phyloP scores from a whole-genome alignment of 345 rosid species.

The Brassica incana region DNA sequence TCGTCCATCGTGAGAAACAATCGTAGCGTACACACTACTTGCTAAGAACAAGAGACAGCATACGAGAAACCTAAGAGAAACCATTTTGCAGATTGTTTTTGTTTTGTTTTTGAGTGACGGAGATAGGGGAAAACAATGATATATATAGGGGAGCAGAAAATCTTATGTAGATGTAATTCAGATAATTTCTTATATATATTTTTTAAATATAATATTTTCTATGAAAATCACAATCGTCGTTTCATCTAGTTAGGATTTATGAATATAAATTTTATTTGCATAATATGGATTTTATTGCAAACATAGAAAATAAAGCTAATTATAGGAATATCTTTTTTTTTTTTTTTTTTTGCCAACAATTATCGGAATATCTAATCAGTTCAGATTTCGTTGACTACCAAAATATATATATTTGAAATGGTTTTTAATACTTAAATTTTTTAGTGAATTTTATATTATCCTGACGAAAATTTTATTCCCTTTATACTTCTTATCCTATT shows the following conservation, averaged over 20 bases:
- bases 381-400: background rate
- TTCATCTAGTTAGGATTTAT: background rate
- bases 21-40: constrained; percentile 16
- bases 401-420: background rate
- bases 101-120: background rate
- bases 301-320: background rate
- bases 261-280: background rate
- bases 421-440: background rate
- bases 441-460: background rate
- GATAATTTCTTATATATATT: background rate
- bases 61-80: constrained; percentile 5
- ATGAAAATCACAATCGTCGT: background rate
- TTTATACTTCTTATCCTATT: background rate
- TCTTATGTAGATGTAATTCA: background rate
- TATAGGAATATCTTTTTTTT: too few relatives aligned
- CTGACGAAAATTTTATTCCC: background rate
- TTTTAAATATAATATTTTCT: background rate
- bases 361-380: background rate
- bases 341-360: too few relatives aligned
- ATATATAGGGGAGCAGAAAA: constrained; percentile 6
- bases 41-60: constrained; percentile 5
- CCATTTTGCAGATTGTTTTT: constrained; percentile 3
- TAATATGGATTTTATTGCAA: background rate
- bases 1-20: constrained; percentile 39
- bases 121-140: background rate